These are phyloP conservation scores for Borovskyia barvae DNA, from an alignment of 208 protist genomes.

Conservation along the genomic window DNA sequence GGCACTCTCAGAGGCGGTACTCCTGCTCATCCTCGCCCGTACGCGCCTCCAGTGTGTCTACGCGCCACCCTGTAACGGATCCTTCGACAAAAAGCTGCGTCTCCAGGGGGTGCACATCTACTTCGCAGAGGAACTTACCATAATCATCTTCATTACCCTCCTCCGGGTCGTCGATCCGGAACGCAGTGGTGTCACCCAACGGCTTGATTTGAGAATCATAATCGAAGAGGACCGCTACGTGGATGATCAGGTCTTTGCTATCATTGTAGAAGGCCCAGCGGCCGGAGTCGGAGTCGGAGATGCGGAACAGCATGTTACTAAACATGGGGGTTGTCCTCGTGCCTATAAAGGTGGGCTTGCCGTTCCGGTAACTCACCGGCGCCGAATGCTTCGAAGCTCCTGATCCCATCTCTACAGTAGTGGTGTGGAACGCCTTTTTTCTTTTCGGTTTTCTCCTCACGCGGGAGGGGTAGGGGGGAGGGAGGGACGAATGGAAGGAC, in stretches of 20 bases:
- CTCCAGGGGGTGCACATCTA: slow-evolving; percentile 61
- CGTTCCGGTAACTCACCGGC: slow-evolving; percentile 46
- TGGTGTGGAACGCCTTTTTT: no score
- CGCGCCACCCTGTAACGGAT: slow-evolving; percentile 63
- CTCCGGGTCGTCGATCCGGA: slow-evolving; percentile 75
- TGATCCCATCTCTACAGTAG: no score
- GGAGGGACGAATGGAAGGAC: no score
- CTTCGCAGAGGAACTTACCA: slow-evolving; percentile 76
- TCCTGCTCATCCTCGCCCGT: slow-evolving; percentile 44
- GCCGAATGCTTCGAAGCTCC: slow-evolving; percentile 19
- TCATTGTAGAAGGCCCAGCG: slow-evolving; percentile 87
- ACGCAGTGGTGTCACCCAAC: slow-evolving; percentile 63
- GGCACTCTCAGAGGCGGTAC: slow-evolving; percentile 76
- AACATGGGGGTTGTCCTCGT: slow-evolving; percentile 67
- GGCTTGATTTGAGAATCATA: slow-evolving; percentile 78
- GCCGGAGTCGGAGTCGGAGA: slow-evolving; percentile 43
- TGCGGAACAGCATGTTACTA: slow-evolving; percentile 67
- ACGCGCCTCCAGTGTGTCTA: slow-evolving; percentile 81
- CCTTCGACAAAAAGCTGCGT: slow-evolving; percentile 80
- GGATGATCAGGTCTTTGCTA: slow-evolving; percentile 59
- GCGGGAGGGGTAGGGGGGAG: no score
- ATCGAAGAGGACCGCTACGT: slow-evolving; percentile 83
- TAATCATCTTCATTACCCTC: slow-evolving; percentile 73
- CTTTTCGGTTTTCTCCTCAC: no score
- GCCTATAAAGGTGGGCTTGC: slow-evolving; percentile 52